These are phyloP conservation scores for Delonix regia DNA, from an alignment of 306 rosid species.

Conservation along the genomic window DNA sequence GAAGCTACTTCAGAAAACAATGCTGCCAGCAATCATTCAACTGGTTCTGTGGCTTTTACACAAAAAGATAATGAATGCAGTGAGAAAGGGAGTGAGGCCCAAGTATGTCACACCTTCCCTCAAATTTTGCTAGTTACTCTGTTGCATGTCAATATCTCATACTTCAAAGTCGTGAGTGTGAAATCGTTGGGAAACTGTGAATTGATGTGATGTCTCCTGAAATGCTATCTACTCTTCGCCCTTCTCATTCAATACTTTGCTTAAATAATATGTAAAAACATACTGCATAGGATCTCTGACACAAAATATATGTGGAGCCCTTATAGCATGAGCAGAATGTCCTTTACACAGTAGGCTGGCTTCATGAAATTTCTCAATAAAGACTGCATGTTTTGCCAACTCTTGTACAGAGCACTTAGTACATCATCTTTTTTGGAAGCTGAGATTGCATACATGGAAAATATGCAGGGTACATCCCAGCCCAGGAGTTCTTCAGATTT, in stretches of 20 bases:
- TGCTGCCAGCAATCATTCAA: constrained; percentile 51
- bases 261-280: neutral
- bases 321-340: constrained; percentile 16
- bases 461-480: constrained; percentile 52
- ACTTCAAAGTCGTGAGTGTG: constrained; percentile 1
- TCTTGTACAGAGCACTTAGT: constrained; percentile 68
- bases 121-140: neutral
- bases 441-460: constrained; percentile 53
- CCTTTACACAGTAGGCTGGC: constrained; percentile 37
- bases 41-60: constrained; percentile 49
- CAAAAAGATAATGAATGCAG: constrained; percentile 48
- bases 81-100: constrained; percentile 58
- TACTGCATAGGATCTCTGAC: neutral
- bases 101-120: constrained; percentile 48
- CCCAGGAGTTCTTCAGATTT: constrained; percentile 44
- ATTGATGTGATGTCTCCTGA: constrained; percentile 6
- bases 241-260: neutral
- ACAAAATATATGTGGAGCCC: constrained; percentile 23
- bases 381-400: constrained; percentile 47
- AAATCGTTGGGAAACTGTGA: neutral
- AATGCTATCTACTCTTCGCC: neutral
- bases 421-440: constrained; percentile 54
- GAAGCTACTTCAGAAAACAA: constrained; percentile 50
- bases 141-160: neutral
- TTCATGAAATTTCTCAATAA: constrained; percentile 43